Evolutionary conservation across 2,329 filamentous ascomycete genomes (phyloP), one percentile per base, ranked within the genome.

Genomic region (Trichoderma atroviride): DNA sequence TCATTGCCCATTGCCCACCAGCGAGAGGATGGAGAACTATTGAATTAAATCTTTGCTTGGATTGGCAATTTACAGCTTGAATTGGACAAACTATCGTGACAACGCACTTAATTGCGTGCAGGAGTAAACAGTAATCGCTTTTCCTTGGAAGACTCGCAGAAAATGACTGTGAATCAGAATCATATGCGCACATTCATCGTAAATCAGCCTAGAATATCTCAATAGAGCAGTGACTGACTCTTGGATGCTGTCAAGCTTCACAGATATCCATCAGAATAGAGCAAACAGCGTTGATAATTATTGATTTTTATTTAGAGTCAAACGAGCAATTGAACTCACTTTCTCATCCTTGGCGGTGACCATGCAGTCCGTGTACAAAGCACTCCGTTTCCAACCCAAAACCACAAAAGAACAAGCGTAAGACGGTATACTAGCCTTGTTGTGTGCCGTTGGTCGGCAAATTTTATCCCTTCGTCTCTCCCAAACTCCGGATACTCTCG

Each of bases 321-420:
- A 67, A 40, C 16, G 29, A 58, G 40, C 29, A 22, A 19, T n/a
- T 37, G 31, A 24, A 47, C 55, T 67, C 55, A 59, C 29, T 10
- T 27, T 16, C n/a, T 43, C 19, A 24, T 59, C 40, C 29, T 29
- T 59, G 31, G 22, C 29, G n/a, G 52, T 59, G 63, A 31, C 50
- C 55, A 64, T 59, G 55, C 63, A 67, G 35, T 59, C 55, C 40
- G 29, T 59, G 55, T 67, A 59, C 61, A 64, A 56, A n/a, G 52
- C n/a, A 43, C 55, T 59, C 63, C 63, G 22, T 31, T 59, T 59
- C 55, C 55, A 59, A 59, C 37, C 35, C 55, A 27, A 43, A 66
- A 59, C 55, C 55, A 50, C 22, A 22, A 2, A 19, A 67, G 43
- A 50, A 66, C 63, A 66, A 33, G 62, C 62, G 27, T 57, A 65